Evolutionary conservation across 2,329 filamentous ascomycete species (phyloP).

Genomic region (Lachnellula willkommii): DNA sequence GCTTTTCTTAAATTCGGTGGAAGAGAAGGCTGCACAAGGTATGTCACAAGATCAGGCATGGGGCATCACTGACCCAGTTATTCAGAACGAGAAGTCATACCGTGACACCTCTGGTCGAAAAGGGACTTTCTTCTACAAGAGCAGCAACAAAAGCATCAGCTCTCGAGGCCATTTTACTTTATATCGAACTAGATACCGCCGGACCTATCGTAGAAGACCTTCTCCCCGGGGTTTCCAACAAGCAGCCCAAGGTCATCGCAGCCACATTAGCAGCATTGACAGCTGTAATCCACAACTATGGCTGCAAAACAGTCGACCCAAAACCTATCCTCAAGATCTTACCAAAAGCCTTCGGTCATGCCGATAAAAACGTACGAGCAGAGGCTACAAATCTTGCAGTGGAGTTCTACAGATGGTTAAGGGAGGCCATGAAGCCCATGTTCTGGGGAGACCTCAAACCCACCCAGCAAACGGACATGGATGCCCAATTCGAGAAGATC

Average conservation of each 20-base stretch:
- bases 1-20: slow-evolving; percentile 91
- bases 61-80: slow-evolving; percentile 11
- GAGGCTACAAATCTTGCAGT: slow-evolving; percentile 88
- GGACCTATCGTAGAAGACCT: slow-evolving; percentile 87
- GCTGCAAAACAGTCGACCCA: slow-evolving; percentile 88
- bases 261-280: slow-evolving; percentile 72
- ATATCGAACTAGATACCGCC: slow-evolving; percentile 83
- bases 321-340: slow-evolving; percentile 84
- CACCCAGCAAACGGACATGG: slow-evolving; percentile 89
- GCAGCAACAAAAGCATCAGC: slow-evolving; percentile 84
- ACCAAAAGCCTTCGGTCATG: slow-evolving; percentile 88
- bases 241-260: slow-evolving; percentile 83
- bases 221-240: slow-evolving; percentile 74
- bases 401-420: slow-evolving; percentile 93
- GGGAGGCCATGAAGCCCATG: slow-evolving; percentile 96
- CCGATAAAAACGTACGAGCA: slow-evolving; percentile 95
- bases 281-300: slow-evolving; percentile 86
- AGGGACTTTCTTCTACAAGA: slow-evolving; percentile 81
- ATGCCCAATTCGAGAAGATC: slow-evolving; percentile 88
- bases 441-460: slow-evolving; percentile 96
- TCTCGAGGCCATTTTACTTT: slow-evolving; percentile 78
- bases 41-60: slow-evolving; percentile 18
- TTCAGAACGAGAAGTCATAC: slow-evolving; percentile 67
- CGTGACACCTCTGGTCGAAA: slow-evolving; percentile 78
- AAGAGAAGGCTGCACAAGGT: slow-evolving; percentile 68